Percentiles rank a stretch among this genome's conserved stretches.
Conservation (phyloP, 176 grass and related monocot species). For the Stipa capillata region DNA sequence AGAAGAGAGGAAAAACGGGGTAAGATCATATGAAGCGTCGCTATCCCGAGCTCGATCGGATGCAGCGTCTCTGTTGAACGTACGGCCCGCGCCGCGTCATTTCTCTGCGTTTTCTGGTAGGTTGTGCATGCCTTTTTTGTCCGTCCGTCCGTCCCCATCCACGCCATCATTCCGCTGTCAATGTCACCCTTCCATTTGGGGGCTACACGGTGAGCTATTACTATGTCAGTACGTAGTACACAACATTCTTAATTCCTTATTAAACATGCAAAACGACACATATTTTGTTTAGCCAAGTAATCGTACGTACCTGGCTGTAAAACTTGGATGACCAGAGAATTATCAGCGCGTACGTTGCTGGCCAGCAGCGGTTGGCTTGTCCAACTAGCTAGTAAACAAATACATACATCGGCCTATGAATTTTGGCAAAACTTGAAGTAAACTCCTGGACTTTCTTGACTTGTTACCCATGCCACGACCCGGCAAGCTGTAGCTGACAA, state of each 20-base stretch:
- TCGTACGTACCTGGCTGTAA: too few relatives aligned
- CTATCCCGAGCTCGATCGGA: too few relatives aligned
- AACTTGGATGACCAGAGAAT: too few relatives aligned
- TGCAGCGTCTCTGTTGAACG: too few relatives aligned
- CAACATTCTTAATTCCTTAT: too few relatives aligned
- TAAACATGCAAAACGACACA: background rate
- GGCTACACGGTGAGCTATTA: background rate
- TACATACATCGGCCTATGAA: too few relatives aligned
- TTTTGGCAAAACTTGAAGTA: constrained; percentile 24
- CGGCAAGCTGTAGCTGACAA: background rate
- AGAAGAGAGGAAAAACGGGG: too few relatives aligned
- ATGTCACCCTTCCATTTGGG: background rate
- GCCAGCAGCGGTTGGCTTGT: background rate
- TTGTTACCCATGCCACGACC: too few relatives aligned
- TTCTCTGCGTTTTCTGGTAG: background rate
- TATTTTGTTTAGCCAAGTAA: background rate
- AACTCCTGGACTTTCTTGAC: constrained; percentile 15
- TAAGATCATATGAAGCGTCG: too few relatives aligned
- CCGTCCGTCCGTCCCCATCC: background rate
- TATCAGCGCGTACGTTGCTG: background rate
- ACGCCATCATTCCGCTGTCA: background rate
- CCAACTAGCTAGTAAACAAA: background rate
- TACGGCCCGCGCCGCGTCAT: background rate
- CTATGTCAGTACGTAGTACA: too few relatives aligned
- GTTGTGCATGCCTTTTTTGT: background rate